These are phyloP conservation scores for Xerocomus potaroensis DNA, from an alignment of 768 basidiomycete genomes.

Conservation along the genomic window DNA sequence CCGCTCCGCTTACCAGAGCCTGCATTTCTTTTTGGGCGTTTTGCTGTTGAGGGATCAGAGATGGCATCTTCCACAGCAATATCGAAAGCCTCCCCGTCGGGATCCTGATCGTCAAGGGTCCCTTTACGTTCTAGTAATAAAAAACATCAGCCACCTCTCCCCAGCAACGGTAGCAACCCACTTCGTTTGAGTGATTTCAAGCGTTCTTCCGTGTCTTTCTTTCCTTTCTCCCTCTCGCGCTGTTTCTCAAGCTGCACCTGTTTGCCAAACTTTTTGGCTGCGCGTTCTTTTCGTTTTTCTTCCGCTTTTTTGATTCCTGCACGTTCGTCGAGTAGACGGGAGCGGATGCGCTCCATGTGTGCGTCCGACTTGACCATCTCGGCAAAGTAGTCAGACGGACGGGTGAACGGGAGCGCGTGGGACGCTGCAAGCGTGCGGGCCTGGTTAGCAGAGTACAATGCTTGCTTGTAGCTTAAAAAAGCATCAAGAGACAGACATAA, in stretches of 20 bases:
- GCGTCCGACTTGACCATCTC: constrained; percentile 98
- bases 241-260: constrained; percentile 94
- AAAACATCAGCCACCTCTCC: not conserved
- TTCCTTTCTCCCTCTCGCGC: constrained; percentile 81
- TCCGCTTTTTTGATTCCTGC: constrained; percentile 89
- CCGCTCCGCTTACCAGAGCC: constrained; percentile 30
- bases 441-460: constrained; percentile 73
- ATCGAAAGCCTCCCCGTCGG: constrained; percentile 66
- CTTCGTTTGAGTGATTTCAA: constrained; percentile 88
- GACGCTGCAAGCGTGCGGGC: constrained; percentile 77
- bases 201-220: constrained; percentile 89
- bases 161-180: constrained; percentile 28
- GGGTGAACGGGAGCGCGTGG: constrained; percentile 79
- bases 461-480: constrained; percentile 83
- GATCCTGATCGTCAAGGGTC: constrained; percentile 60
- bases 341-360: constrained; percentile 97
- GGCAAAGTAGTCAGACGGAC: constrained; percentile 92
- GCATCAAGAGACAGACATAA: not conserved
- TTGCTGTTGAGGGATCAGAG: constrained; percentile 60
- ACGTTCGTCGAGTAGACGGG: constrained; percentile 81
- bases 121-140: constrained; percentile 70
- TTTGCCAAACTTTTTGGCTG: constrained; percentile 98
- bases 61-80: constrained; percentile 90
- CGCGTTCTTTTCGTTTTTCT: constrained; percentile 85
- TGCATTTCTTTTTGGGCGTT: constrained; percentile 37